Evolutionary conservation across 345 rosid species (phyloP).

Genomic region (Bruguiera gymnorhiza): DNA sequence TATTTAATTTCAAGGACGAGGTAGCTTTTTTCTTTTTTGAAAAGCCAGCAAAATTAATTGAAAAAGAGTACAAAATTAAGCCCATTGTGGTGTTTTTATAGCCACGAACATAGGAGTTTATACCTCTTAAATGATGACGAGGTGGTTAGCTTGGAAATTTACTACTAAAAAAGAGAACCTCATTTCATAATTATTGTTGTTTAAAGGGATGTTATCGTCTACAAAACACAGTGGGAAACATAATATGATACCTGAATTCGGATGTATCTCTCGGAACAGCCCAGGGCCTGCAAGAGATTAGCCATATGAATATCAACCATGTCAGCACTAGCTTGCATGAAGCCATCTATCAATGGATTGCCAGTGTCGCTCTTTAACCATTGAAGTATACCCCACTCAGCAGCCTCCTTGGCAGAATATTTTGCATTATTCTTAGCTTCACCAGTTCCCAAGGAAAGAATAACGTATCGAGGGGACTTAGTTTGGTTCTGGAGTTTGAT

Average conservation of each 20-base stretch:
- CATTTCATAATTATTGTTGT: neutral
- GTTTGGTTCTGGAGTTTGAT: neutral
- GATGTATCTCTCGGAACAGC: slow-evolving; percentile 40
- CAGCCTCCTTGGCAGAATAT: slow-evolving; percentile 40
- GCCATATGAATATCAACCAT: slow-evolving; percentile 61
- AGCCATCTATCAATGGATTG: slow-evolving; percentile 55
- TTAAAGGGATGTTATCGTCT: neutral
- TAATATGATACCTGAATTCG: slow-evolving; percentile 38
- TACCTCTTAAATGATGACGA: neutral
- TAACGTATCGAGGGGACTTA: neutral
- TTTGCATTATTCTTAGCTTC: slow-evolving; percentile 31
- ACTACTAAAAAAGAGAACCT: neutral
- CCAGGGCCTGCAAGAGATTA: slow-evolving; percentile 46
- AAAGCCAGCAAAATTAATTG: too few relatives aligned
- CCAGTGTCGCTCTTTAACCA: slow-evolving; percentile 52
- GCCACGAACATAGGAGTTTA: neutral
- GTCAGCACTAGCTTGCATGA: slow-evolving; percentile 57
- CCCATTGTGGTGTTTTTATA: too few relatives aligned
- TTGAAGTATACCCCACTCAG: slow-evolving; percentile 59
- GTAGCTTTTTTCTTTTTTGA: too few relatives aligned
- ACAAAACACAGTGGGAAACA: too few relatives aligned
- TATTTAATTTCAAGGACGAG: too few relatives aligned
- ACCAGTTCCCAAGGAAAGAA: slow-evolving; percentile 55
- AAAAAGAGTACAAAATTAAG: too few relatives aligned
- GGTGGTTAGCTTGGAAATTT: neutral